Percentiles rank a stretch among this genome's conserved stretches.
These are phyloP conservation scores for Lanmaoa pseudosensibilis DNA, from an alignment of 768 basidiomycete species.

Conservation along the genomic window DNA sequence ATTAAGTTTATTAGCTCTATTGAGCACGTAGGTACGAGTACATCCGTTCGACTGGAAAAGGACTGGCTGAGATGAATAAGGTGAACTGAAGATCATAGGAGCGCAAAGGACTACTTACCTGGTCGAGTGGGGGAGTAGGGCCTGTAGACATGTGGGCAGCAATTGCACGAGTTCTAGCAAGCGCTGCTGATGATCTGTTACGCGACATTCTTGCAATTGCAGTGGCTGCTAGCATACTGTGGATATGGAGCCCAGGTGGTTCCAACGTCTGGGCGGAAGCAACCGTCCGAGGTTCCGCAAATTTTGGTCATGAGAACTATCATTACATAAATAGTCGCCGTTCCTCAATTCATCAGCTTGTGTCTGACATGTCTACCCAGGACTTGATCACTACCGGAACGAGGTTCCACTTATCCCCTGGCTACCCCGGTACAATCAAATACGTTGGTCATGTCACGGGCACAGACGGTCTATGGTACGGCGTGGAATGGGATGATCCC, in stretches of 20 bases:
- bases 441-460: constrained; percentile 65
- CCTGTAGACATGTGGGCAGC: constrained; percentile 37
- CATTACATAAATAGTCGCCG: constrained; percentile 16
- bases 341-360: background rate
- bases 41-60: constrained; percentile 66
- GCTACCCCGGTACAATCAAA: constrained; percentile 65
- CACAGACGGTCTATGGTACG: constrained; percentile 78
- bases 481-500: constrained; percentile 95
- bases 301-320: constrained; percentile 7
- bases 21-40: constrained; percentile 72
- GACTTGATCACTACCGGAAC: constrained; percentile 43
- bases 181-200: constrained; percentile 26
- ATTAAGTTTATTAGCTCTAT: constrained; percentile 79
- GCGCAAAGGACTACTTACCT: constrained; percentile 17
- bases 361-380: constrained; percentile 10
- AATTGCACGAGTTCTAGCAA: constrained; percentile 33
- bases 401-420: constrained; percentile 51
- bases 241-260: background rate
- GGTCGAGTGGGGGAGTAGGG: constrained; percentile 18
- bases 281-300: constrained; percentile 6
- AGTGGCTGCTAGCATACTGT: constrained; percentile 30
- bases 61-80: constrained; percentile 44
- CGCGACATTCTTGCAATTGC: constrained; percentile 32
- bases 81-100: background rate
- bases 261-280: background rate